Evolutionary conservation across 108 stramenopile species (phyloP).

Genomic region (Mayamaea pseudoterrestris): DNA sequence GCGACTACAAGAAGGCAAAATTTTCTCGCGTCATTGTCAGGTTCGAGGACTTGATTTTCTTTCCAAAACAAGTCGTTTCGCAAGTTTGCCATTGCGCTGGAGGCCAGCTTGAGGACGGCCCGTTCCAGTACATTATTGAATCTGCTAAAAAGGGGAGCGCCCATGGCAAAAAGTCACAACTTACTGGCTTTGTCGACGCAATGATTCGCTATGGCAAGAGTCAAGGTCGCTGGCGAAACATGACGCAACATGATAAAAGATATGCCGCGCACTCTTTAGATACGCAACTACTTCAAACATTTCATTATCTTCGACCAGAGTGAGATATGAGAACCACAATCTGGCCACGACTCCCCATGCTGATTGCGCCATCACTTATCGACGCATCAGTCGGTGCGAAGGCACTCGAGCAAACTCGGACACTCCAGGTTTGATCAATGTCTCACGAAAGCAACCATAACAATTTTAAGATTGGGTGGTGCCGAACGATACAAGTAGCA

Average conservation of each 20-base stretch:
- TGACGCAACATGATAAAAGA: not conserved
- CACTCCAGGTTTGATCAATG: no score
- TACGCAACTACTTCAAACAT: slow-evolving; percentile 5
- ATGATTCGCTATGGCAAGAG: slow-evolving; percentile 32
- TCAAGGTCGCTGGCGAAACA: not conserved
- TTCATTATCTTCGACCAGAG: no score
- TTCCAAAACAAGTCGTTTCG: slow-evolving; percentile 37
- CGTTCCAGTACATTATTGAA: slow-evolving; percentile 6
- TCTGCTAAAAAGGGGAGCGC: slow-evolving; percentile 2
- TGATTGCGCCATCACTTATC: no score
- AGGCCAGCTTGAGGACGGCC: slow-evolving; percentile 10
- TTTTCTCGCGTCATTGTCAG: slow-evolving; percentile 71
- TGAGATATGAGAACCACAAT: no score
- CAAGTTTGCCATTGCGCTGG: slow-evolving; percentile 59
- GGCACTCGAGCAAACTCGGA: no score
- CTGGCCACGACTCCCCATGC: no score
- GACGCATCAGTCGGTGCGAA: no score
- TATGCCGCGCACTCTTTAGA: slow-evolving; percentile 4
- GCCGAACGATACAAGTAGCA: no score
- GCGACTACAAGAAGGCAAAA: slow-evolving; percentile 33
- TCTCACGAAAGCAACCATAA: no score
- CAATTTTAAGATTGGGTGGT: no score
- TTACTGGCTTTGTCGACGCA: slow-evolving; percentile 53
- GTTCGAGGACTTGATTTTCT: slow-evolving; percentile 62
- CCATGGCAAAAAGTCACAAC: slow-evolving; percentile 3